Percentiles rank a stretch among this genome's conserved stretches.
phyloP scores from a whole-genome alignment of 495 filamentous ascomycete genomes.

The Aspergillus bertholletiae region DNA sequence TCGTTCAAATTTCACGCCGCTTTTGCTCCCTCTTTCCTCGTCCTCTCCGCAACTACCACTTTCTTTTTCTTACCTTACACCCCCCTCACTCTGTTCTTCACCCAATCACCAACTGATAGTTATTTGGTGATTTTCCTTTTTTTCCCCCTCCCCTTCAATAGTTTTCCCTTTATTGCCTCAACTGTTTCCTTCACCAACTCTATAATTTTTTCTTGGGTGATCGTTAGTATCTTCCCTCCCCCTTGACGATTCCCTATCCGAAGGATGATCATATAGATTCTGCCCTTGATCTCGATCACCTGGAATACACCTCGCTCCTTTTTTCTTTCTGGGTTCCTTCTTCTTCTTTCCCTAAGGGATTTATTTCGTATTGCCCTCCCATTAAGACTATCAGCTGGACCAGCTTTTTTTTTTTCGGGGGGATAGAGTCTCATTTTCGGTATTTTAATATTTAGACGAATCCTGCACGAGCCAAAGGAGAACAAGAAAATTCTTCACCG shows the following conservation, averaged over 20 bases:
- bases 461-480: background rate
- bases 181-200: too few species aligned
- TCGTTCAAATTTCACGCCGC: background rate
- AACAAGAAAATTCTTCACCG: constrained; percentile 6
- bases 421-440: background rate
- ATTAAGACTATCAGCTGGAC: background rate
- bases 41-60: constrained; percentile 18
- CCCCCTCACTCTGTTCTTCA: constrained; percentile 6
- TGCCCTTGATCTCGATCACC: background rate
- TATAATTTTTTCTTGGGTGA: too few species aligned
- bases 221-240: too few species aligned
- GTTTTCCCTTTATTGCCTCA: constrained; percentile 10
- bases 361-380: constrained; percentile 6
- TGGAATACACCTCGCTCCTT: background rate
- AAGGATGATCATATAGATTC: background rate
- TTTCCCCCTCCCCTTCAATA: constrained; percentile 8
- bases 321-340: constrained; percentile 1
- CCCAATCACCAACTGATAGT: background rate
- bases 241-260: too few species aligned
- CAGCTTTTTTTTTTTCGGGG: too few species aligned
- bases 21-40: constrained; percentile 27
- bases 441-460: background rate
- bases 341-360: background rate
- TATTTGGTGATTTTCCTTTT: constrained; percentile 6
- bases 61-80: constrained; percentile 12